phyloP scores from a whole-genome alignment of 306 rosid species.

The Inga oerstediana region DNA sequence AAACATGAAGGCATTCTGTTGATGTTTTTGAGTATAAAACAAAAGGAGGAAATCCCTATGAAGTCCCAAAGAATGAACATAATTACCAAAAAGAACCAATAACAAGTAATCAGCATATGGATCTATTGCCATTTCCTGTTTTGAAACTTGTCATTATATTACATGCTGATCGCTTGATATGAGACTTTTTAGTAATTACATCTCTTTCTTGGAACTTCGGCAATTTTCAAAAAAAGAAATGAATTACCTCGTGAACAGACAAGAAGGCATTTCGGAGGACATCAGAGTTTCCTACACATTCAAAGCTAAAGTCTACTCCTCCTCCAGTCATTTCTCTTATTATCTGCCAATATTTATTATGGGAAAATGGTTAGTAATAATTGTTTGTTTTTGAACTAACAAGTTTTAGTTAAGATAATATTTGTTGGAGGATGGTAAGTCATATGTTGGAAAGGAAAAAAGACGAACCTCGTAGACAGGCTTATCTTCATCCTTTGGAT shows the following conservation, averaged over 20 bases:
- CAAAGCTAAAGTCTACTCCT: conserved; percentile 61
- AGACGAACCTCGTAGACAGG: conserved; percentile 53
- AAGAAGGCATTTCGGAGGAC: conserved; percentile 55
- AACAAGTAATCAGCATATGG: too few species aligned
- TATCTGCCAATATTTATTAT: conserved; percentile 37
- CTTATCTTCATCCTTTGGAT: conserved; percentile 52
- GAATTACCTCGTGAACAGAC: conserved; percentile 45
- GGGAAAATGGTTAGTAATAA: background rate
- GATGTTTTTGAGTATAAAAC: background rate
- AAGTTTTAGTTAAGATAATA: background rate
- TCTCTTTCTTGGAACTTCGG: too few species aligned
- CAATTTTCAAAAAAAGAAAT: background rate
- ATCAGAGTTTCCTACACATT: conserved; percentile 48
- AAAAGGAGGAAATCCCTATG: too few species aligned
- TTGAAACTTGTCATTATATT: too few species aligned
- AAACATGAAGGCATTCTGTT: background rate
- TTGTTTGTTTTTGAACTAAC: background rate
- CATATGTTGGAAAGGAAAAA: background rate
- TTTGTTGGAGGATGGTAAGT: background rate
- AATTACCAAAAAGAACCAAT: too few species aligned
- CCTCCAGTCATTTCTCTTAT: conserved; percentile 49
- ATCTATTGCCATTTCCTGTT: too few species aligned
- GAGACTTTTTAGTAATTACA: too few species aligned
- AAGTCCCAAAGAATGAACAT: too few species aligned
- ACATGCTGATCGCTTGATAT: too few species aligned